A percentile compares a stretch with the other conserved stretches of the same genome.
Evolutionary conservation across 2,329 filamentous ascomycete genomes (phyloP).

Genomic region (Macrophomina pseudophaseolina): DNA sequence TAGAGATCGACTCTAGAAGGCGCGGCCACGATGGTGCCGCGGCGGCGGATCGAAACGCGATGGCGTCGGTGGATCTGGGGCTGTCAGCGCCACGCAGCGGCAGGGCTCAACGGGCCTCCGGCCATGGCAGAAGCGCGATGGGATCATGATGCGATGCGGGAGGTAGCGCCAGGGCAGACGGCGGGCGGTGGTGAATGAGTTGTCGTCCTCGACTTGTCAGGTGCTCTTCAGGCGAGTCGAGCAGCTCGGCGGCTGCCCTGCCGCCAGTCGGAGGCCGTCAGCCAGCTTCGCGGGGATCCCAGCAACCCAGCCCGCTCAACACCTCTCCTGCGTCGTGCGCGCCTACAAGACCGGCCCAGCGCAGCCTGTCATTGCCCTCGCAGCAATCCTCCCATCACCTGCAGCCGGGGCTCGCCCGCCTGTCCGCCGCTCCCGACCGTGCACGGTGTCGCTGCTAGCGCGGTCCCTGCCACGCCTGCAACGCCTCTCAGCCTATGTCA

Average conservation of each 20-base stretch:
- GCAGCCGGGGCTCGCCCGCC: slow-evolving; percentile 1
- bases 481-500: slow-evolving; percentile 21
- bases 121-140: background rate
- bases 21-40: slow-evolving; percentile 7
- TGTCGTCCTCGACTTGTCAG: slow-evolving; percentile 7
- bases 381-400: background rate
- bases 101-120: background rate
- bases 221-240: slow-evolving; percentile 1
- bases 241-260: slow-evolving; percentile 1
- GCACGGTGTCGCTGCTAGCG: slow-evolving; percentile 18
- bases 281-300: slow-evolving; percentile 19
- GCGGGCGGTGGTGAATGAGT: slow-evolving; percentile 10
- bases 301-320: slow-evolving; percentile 15
- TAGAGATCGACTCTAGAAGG: slow-evolving; percentile 7
- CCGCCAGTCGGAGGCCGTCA: slow-evolving; percentile 3
- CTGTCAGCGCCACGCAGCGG: slow-evolving; percentile 7
- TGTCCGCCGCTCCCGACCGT: slow-evolving; percentile 15
- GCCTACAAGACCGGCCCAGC: background rate
- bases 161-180: background rate
- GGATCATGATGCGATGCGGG: slow-evolving; percentile 1
- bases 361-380: slow-evolving; percentile 5
- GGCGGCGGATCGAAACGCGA: slow-evolving; percentile 4
- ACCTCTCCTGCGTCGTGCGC: slow-evolving; percentile 13
- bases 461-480: slow-evolving; percentile 21
- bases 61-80: slow-evolving; percentile 6